Base-by-base conservation (phyloP, 179 eudicot species). In the Patellifolia procumbens region DNA sequence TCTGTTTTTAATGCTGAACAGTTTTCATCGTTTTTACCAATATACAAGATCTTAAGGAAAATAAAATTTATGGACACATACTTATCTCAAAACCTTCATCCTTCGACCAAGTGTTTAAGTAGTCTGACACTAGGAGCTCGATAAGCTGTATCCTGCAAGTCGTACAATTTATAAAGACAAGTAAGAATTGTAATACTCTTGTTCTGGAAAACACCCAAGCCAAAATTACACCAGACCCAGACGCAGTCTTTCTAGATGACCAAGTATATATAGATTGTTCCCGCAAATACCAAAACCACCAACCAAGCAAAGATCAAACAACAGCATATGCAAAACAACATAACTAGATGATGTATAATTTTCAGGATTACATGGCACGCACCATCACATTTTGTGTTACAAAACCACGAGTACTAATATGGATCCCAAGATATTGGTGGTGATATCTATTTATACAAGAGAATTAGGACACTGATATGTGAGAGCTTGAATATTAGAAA, bases 141-240 rank as follows among this genome's bases (percentile, higher is more conserved):
- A 87, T 87, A 62, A 94, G 97, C 88, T 92, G 97, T 72, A 92
- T 94, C 97, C 99, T 95, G 96, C 79, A 75, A 81, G 72, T 61
- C 61, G 81, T 55, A 75, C 49, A 49, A 29, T 56, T 43, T 15
- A 26, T 12, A 73, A n/a, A 26, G 24, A 16, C 42, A 17, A 26
- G 42, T 37, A 46, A 42, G 69, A 24, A 66, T 31, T 72, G 22
- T 31, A 72, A 22, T 24, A 52, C 15, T 42, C 48, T 46, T 29
- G 5, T 4, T 66, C 62, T 28, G 45, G 26, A 45, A 32, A 7
- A 31, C 1, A 12, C 7, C 56, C 12, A 28, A 7, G 5, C n/a
- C 29, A 17, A 9, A 5, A 59, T 22, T 28, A 31, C 31, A 61
- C 17, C 29, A 65, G 34, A 48, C 46, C 17, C 29, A 65, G 34